Conservation (phyloP, 805 yeast genomes). For the Komagataella ulmi region DNA sequence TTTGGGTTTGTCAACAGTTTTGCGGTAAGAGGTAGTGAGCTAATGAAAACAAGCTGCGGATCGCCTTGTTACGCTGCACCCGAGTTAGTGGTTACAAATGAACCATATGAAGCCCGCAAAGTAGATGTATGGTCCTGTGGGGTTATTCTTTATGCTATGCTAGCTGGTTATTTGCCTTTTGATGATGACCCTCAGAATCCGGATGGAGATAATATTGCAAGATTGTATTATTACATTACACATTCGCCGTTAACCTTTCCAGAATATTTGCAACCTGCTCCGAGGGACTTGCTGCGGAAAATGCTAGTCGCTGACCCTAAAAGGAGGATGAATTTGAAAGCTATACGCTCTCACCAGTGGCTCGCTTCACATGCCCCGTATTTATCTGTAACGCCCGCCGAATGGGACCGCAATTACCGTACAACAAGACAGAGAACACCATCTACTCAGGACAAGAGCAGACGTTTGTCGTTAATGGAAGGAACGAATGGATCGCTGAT, state of each 20-base stretch:
- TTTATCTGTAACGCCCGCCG: conserved; percentile 72
- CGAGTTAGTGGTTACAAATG: conserved; percentile 77
- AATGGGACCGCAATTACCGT: conserved; percentile 68
- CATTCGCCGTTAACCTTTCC: conserved; percentile 90
- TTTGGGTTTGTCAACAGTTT: conserved; percentile 93
- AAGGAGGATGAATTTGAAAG: conserved; percentile 53
- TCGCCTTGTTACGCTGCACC: conserved; percentile 99
- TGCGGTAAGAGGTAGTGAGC: conserved; percentile 37
- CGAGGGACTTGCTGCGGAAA: conserved; percentile 79
- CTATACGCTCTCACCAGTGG: conserved; percentile 80
- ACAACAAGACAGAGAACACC: conserved; percentile 17
- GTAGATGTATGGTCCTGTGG: conserved; percentile 98
- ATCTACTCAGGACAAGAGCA: conserved; percentile 7
- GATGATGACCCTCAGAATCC: conserved; percentile 97
- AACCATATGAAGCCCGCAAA: conserved; percentile 82
- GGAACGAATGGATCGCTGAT: conserved; percentile 24
- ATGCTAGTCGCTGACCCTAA: conserved; percentile 79
- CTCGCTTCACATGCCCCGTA: conserved; percentile 71
- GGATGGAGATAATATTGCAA: conserved; percentile 87
- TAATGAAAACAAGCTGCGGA: conserved; percentile 93
- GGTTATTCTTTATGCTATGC: conserved; percentile 88
- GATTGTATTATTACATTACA: conserved; percentile 83
- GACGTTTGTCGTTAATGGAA: conserved; percentile 30
- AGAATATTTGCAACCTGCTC: conserved; percentile 79
- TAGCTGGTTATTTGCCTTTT: conserved; percentile 93